phyloP scores from a whole-genome alignment of 768 basidiomycete genomes.

The Mycena filopes region DNA sequence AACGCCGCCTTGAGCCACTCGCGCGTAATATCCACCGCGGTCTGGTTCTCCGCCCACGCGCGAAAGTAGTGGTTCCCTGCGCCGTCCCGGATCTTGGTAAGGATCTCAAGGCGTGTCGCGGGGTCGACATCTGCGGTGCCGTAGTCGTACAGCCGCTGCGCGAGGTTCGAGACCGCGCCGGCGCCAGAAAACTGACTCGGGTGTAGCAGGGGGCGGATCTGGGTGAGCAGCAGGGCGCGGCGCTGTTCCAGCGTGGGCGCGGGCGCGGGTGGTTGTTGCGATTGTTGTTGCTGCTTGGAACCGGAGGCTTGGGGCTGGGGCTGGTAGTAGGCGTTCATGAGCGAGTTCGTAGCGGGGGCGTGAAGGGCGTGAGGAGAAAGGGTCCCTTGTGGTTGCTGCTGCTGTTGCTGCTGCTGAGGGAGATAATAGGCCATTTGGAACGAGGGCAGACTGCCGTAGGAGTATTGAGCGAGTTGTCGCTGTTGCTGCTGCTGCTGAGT shows the following conservation, averaged over 20 bases:
- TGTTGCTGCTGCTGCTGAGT: conserved; percentile 47
- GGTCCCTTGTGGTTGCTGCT: conserved; percentile 65
- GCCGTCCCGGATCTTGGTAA: conserved; percentile 84
- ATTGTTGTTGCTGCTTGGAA: conserved; percentile 41
- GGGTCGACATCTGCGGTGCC: conserved; percentile 74
- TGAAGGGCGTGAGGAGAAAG: conserved; percentile 79
- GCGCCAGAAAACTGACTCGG: conserved; percentile 74
- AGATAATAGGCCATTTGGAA: conserved; percentile 29
- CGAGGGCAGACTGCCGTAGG: not conserved
- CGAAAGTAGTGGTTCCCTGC: conserved; percentile 90
- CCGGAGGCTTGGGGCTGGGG: conserved; percentile 35
- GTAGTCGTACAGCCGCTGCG: conserved; percentile 66
- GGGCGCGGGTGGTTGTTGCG: conserved; percentile 33
- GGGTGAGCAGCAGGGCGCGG: conserved; percentile 62
- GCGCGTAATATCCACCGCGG: conserved; percentile 80
- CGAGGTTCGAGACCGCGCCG: conserved; percentile 71
- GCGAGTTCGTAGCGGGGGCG: conserved; percentile 57
- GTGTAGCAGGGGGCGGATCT: conserved; percentile 67
- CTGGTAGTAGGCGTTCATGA: conserved; percentile 50
- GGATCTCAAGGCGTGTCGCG: conserved; percentile 74
- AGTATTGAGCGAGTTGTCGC: conserved; percentile 39
- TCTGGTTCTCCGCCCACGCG: conserved; percentile 82
- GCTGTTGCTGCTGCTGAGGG: conserved; percentile 42
- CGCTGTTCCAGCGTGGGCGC: conserved; percentile 59
- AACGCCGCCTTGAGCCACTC: conserved; percentile 85